A percentile compares a stretch with the other conserved stretches of the same genome.
These are phyloP conservation scores for Suillus spraguei DNA, from an alignment of 768 basidiomycete genomes.

Conservation along the genomic window DNA sequence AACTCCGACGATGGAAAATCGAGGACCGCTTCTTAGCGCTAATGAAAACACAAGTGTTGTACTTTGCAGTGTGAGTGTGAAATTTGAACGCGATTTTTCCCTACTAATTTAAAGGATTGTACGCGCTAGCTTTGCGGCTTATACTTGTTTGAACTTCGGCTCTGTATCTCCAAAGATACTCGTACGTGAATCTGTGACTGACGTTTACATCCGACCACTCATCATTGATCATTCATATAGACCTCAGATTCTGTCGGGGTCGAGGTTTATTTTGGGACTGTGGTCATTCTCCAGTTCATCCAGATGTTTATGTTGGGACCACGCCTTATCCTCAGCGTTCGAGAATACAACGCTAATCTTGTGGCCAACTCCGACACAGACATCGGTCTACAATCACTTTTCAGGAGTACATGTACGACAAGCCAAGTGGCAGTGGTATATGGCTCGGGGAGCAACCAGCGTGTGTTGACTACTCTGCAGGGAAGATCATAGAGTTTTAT, in stretches of 20 bases:
- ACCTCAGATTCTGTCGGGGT: neutral
- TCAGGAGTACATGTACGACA: neutral
- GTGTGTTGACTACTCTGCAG: neutral
- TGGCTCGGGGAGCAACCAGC: neutral
- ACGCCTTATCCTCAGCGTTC: slow-evolving; percentile 1
- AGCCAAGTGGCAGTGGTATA: neutral
- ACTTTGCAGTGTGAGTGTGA: neutral
- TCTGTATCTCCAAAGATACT: neutral
- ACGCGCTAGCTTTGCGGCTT: neutral
- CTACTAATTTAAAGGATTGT: neutral
- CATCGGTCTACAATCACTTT: neutral
- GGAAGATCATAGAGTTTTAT: neutral
- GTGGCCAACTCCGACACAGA: neutral
- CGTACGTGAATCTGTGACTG: neutral
- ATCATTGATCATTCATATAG: neutral
- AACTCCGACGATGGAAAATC: neutral
- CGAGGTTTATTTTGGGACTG: neutral
- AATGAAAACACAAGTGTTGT: neutral
- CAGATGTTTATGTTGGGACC: neutral
- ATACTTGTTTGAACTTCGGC: neutral
- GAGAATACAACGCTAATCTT: neutral
- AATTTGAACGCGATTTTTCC: neutral
- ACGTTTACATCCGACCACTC: neutral
- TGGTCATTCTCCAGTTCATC: neutral
- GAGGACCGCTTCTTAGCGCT: neutral